Evolutionary conservation across 2,329 filamentous ascomycete species (phyloP).

Genomic region (Phaeomoniella chlamydospora): DNA sequence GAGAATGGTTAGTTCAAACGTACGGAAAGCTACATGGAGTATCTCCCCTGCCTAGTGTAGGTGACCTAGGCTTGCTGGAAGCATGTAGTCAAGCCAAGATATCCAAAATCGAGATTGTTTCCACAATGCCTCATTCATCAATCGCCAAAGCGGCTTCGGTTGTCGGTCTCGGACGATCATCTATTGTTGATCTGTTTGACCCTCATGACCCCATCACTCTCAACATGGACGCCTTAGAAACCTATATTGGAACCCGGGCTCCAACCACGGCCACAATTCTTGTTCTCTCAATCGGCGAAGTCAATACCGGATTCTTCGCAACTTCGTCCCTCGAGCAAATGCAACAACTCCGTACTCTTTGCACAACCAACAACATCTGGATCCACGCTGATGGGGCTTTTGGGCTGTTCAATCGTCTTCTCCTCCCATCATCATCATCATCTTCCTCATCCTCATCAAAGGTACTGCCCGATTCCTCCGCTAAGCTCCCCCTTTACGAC

Average conservation of each 20-base stretch:
- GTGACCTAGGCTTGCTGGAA: constrained; percentile 52
- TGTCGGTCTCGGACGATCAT: constrained; percentile 59
- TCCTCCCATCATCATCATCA: no score
- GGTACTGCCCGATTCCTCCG: constrained; percentile 12
- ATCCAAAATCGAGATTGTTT: constrained; percentile 59
- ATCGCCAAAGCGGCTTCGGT: constrained; percentile 71
- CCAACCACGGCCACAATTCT: constrained; percentile 49
- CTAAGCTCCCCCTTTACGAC: constrained; percentile 25
- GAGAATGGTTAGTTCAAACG: constrained; percentile 41
- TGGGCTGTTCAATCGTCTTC: constrained; percentile 60
- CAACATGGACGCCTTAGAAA: neutral
- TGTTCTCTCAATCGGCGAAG: constrained; percentile 70
- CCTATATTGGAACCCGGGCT: neutral
- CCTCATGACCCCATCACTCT: constrained; percentile 8
- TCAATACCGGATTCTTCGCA: constrained; percentile 77
- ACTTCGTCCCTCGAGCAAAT: constrained; percentile 44
- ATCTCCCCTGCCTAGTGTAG: constrained; percentile 34
- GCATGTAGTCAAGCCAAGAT: constrained; percentile 53
- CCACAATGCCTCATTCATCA: constrained; percentile 72
- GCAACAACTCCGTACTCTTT: constrained; percentile 48
- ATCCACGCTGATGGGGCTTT: constrained; percentile 87
- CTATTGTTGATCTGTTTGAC: constrained; percentile 47
- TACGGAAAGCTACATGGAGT: constrained; percentile 18
- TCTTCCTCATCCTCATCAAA: no score
- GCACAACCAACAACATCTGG: constrained; percentile 65